phyloP scores from a whole-genome alignment of 176 grass and related monocot species.

The Oryza glumipatula region DNA sequence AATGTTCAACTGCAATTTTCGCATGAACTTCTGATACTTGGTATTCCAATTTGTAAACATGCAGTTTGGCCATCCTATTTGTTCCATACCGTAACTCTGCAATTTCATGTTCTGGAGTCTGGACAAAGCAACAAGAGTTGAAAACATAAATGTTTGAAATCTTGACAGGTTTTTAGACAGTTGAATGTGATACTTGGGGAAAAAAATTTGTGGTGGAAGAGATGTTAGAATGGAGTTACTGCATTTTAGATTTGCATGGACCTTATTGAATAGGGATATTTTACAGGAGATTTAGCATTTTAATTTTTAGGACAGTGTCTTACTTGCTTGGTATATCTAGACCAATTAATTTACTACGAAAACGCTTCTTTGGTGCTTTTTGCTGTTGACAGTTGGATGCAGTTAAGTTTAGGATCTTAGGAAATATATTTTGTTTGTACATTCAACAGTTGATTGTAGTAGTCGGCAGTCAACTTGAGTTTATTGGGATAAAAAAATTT shows the following conservation, averaged over 20 bases:
- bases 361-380: constrained; percentile 2
- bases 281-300: not conserved
- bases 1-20: not conserved
- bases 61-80: not conserved
- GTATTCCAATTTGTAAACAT: not conserved
- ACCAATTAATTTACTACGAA: constrained; percentile 12
- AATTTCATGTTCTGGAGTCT: not conserved
- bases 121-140: not conserved
- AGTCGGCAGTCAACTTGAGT: not conserved
- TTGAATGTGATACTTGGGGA: not conserved
- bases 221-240: not conserved
- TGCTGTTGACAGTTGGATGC: constrained; percentile 22
- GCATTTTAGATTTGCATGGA: constrained; percentile 2
- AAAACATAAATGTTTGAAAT: constrained; percentile 9
- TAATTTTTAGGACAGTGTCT: constrained; percentile 8
- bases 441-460: not conserved
- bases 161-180: constrained; percentile 7
- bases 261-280: not conserved
- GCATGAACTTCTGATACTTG: not conserved
- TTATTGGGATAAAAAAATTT: constrained; percentile 3
- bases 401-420: not conserved
- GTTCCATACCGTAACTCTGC: not conserved
- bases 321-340: not conserved
- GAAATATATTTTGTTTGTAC: constrained; percentile 15
- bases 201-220: not conserved